Evolutionary conservation across 164 flowering plant genomes (phyloP).

Genomic region (Stephania cephalantha): DNA sequence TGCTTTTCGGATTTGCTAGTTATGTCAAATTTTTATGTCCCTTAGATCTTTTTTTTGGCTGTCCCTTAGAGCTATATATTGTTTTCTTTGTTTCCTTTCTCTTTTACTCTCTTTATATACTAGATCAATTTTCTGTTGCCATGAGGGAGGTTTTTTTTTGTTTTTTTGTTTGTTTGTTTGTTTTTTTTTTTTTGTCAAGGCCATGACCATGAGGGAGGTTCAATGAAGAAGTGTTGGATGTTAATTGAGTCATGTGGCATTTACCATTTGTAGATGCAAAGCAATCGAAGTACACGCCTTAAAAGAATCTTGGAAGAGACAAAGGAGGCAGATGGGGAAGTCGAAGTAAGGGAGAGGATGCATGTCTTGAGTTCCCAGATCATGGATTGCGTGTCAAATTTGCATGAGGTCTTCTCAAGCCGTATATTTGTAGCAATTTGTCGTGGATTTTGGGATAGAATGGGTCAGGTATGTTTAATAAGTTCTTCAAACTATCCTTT

Average conservation of each 20-base stretch:
- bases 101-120: too few species aligned
- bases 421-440: conserved; percentile 63
- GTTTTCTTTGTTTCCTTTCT: too few species aligned
- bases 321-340: conserved; percentile 79
- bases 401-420: conserved; percentile 72
- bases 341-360: conserved; percentile 88
- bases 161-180: background rate
- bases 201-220: too few species aligned
- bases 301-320: conserved; percentile 82
- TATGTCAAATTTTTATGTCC: too few species aligned
- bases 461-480: conserved; percentile 69
- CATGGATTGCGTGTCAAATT: conserved; percentile 56
- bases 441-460: conserved; percentile 88
- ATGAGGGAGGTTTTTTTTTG: too few species aligned
- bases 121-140: too few species aligned
- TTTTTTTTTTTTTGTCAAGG: background rate
- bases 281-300: conserved; percentile 53
- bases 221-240: too few species aligned
- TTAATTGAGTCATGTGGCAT: background rate
- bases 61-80: too few species aligned
- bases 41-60: too few species aligned
- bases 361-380: conserved; percentile 57
- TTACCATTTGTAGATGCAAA: conserved; percentile 42
- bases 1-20: too few species aligned
- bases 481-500: background rate